Base-by-base conservation (phyloP, 768 basidiomycete genomes). In the Auriculariales sp. region DNA sequence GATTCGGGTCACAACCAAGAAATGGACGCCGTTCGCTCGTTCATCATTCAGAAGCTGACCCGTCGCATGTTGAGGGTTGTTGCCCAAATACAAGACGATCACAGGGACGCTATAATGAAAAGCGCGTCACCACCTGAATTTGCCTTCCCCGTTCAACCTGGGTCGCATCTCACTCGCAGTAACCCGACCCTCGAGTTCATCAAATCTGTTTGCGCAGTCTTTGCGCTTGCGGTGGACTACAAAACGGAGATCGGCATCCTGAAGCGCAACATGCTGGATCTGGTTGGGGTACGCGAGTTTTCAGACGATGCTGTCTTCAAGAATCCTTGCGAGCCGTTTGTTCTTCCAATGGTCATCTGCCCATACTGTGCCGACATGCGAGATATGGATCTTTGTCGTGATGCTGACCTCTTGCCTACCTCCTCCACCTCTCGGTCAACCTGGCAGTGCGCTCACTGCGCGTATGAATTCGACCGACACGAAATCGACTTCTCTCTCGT, bases 341-440 rank as follows among this genome's bases (percentile, higher is more conserved):
- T 84, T 56, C 64, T 98, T 25, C 70, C 80, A 36, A 87, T 87
- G 61, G 83, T 97, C 31, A 86, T 93, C 28, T 97, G 94, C 61
- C 78, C 76, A 34, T 77, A 81, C 58, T 98, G 88, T 65, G 92
- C 91, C 62, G 66, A 70, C 12, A 72, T 92, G 52, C 78, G 85
- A 2, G 91, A 94, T 62, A 87, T 99, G 58, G 95, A 99, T 63
- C 86, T 99, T 59, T 97, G 94, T 61, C 78, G 94, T 14, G 94
- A 98, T 64, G 73, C 79, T 10, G 85, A 90, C 52, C 71, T 95
- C 33, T 69, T 89, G 35, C 81, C 87, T 9, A 69, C 68, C 54
- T 66, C 57, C 54, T 66, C 52, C 64, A 73, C 30, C 66, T 72
- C 5, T 67, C 71, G 15, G 69, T 30, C 66, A 17, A 77, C 73